A percentile compares a stretch with the other conserved stretches of the same genome.
These are phyloP conservation scores for Mycena crocata DNA, from an alignment of 768 basidiomycete genomes.

Conservation along the genomic window DNA sequence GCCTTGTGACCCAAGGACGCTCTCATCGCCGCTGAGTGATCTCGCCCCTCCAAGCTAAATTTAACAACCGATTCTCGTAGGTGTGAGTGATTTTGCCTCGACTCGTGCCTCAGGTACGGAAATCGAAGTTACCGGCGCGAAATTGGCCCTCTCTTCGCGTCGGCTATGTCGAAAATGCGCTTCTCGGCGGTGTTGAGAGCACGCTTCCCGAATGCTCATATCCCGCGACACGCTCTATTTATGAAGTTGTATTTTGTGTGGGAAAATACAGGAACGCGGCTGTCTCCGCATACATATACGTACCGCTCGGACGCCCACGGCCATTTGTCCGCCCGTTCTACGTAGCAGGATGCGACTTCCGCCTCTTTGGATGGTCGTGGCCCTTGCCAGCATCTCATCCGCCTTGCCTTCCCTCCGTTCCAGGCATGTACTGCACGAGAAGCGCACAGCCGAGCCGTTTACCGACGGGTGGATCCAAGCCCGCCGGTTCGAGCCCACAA, in stretches of 20 bases:
- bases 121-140: no score
- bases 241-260: neutral
- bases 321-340: slow-evolving; percentile 1
- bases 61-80: neutral
- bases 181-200: no score
- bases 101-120: neutral
- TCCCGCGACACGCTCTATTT: neutral
- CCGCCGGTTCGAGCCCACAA: slow-evolving; percentile 44
- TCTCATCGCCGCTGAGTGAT: neutral
- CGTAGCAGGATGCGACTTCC: slow-evolving; percentile 22
- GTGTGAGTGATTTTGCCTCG: neutral
- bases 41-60: neutral
- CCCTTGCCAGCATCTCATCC: neutral
- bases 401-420: neutral
- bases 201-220: neutral
- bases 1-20: slow-evolving; percentile 9
- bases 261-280: neutral
- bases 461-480: slow-evolving; percentile 43
- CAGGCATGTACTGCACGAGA: slow-evolving; percentile 50
- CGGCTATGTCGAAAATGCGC: no score
- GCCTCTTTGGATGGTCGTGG: slow-evolving; percentile 14
- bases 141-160: no score
- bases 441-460: slow-evolving; percentile 45
- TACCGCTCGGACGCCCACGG: neutral
- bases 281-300: neutral